Evolutionary conservation across 345 rosid species (phyloP).

Genomic region (rapeseed (Brassica napus)): DNA sequence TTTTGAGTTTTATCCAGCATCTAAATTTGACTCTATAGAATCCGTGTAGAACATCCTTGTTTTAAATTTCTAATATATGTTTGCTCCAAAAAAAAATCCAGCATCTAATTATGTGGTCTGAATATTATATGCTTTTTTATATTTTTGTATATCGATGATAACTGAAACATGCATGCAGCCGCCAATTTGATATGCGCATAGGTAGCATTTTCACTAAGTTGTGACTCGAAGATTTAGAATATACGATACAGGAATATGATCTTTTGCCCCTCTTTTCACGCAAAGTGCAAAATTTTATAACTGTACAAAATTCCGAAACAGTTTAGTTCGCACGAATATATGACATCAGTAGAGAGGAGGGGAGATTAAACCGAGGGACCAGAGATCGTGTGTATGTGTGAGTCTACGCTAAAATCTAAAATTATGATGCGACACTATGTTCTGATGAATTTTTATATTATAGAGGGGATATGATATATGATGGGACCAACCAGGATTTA

Average conservation of each 20-base stretch:
- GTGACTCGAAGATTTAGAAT: conserved; percentile 7
- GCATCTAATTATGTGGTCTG: neutral
- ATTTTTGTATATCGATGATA: neutral
- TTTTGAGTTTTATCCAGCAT: neutral
- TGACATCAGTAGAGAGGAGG: conserved; percentile 24
- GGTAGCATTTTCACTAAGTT: neutral
- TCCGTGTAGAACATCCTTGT: too few relatives aligned
- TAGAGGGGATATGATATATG: too few relatives aligned
- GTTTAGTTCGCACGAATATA: conserved; percentile 7
- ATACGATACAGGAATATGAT: conserved; percentile 1
- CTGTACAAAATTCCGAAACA: neutral
- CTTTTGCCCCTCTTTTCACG: conserved; percentile 24
- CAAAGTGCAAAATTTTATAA: conserved; percentile 18
- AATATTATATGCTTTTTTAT: neutral
- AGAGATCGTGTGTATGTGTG: conserved; percentile 28
- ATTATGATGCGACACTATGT: conserved; percentile 17
- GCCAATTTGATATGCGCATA: neutral
- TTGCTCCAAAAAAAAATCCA: neutral
- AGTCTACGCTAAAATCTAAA: conserved; percentile 38
- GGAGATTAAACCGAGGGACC: conserved; percentile 35
- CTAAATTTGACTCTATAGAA: too few relatives aligned
- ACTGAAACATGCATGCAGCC: neutral
- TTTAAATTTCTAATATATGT: too few relatives aligned
- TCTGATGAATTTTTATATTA: too few relatives aligned
- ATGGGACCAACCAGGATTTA: too few relatives aligned